Evolutionary conservation across 2,329 filamentous ascomycete species (phyloP).

Genomic region (Metarhizium robertsii): DNA sequence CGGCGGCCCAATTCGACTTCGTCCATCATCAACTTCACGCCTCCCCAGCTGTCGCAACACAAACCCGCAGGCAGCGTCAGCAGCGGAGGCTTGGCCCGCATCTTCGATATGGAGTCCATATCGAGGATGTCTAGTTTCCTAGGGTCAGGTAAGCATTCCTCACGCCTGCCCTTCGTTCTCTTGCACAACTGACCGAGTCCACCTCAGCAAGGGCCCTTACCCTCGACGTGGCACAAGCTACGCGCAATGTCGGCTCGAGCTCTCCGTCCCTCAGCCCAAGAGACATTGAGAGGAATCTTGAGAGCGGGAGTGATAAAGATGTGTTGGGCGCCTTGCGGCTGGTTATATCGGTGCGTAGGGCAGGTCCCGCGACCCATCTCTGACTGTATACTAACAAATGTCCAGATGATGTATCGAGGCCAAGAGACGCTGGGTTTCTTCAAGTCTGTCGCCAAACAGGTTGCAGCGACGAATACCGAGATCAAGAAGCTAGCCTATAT

Average conservation of each 20-base stretch:
- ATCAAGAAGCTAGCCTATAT: constrained; percentile 99
- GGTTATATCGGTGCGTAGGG: constrained; percentile 67
- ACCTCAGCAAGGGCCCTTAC: constrained; percentile 83
- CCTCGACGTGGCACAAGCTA: constrained; percentile 89
- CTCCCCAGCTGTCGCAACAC: not conserved
- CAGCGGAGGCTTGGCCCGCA: not conserved
- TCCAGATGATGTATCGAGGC: constrained; percentile 87
- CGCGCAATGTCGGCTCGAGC: constrained; percentile 54
- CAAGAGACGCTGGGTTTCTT: constrained; percentile 88
- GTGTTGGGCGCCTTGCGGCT: constrained; percentile 84
- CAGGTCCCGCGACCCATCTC: not conserved
- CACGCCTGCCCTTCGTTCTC: not conserved
- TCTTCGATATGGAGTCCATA: constrained; percentile 79
- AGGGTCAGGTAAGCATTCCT: constrained; percentile 67
- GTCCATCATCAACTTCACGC: not conserved
- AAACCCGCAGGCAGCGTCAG: not conserved
- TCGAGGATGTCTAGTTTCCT: constrained; percentile 88
- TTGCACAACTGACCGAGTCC: constrained; percentile 10
- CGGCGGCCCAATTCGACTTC: too few species aligned
- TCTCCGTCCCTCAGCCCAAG: constrained; percentile 61
- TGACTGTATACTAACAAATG: constrained; percentile 1
- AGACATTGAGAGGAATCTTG: constrained; percentile 89
- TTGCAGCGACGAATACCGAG: constrained; percentile 85
- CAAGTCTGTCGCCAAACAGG: constrained; percentile 96
- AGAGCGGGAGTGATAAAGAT: constrained; percentile 87